Percentiles rank a stretch among this genome's conserved stretches.
Evolutionary conservation across 1,139 yeast genomes (phyloP).

Genomic region (Geotrichum carabidarum): DNA sequence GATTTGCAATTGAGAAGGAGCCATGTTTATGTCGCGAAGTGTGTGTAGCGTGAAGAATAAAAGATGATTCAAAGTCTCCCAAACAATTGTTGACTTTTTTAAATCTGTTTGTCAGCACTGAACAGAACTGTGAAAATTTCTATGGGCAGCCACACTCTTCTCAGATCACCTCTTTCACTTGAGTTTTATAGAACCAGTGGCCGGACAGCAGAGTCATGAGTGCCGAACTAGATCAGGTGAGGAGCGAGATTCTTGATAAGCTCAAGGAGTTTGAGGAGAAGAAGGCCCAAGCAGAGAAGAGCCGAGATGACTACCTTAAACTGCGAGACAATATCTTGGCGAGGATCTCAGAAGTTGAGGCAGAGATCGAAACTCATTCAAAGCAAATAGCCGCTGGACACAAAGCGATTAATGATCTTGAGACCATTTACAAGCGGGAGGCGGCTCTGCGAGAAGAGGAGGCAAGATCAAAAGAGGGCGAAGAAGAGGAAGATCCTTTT

Average conservation of each 20-base stretch:
- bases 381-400: slow-evolving; percentile 46
- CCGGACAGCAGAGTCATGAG: not conserved
- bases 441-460: slow-evolving; percentile 19
- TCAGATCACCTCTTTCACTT: too few species aligned
- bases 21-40: slow-evolving; percentile 42
- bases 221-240: slow-evolving; percentile 4
- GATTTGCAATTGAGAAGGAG: slow-evolving; percentile 73
- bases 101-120: not conserved
- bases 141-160: too few species aligned
- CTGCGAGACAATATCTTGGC: slow-evolving; percentile 38
- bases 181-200: too few species aligned
- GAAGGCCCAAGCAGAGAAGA: slow-evolving; percentile 6
- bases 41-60: not conserved
- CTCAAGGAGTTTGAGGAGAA: slow-evolving; percentile 11
- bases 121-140: too few species aligned
- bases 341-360: slow-evolving; percentile 49
- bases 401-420: slow-evolving; percentile 38
- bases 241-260: slow-evolving; percentile 2
- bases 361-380: slow-evolving; percentile 41
- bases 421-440: slow-evolving; percentile 19
- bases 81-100: not conserved
- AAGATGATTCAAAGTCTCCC: not conserved
- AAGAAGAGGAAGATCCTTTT: slow-evolving; percentile 21
- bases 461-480: slow-evolving; percentile 5
- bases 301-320: slow-evolving; percentile 6